A percentile compares a stretch with the other conserved stretches of the same genome.
Conservation (phyloP, 2,329 filamentous ascomycete species). For the Ophiosphaerella herpotricha region DNA sequence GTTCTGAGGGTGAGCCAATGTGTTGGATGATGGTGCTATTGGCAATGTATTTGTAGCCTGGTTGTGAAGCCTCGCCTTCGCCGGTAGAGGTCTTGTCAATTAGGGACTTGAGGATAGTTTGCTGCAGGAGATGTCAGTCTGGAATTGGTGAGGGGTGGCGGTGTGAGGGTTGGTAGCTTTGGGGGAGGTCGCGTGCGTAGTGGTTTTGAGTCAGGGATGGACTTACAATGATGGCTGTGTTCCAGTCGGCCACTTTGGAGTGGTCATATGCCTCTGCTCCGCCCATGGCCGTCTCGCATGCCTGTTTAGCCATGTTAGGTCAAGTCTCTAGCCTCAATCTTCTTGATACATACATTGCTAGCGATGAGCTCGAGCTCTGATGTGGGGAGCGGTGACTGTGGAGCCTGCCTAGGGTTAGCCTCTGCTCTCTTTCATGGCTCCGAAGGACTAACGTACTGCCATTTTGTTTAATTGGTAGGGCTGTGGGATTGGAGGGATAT, state of each 20-base stretch:
- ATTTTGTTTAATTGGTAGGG: slow-evolving; percentile 29
- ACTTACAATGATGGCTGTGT: slow-evolving; percentile 86
- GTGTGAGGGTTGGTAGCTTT: slow-evolving; percentile 12
- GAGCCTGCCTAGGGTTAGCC: slow-evolving; percentile 5
- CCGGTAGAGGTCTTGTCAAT: slow-evolving; percentile 73
- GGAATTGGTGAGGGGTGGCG: slow-evolving; percentile 35
- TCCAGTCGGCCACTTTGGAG: slow-evolving; percentile 82
- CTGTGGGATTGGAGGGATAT: slow-evolving; percentile 7
- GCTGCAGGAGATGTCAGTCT: slow-evolving; percentile 57
- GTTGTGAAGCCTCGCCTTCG: slow-evolving; percentile 55
- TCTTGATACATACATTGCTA: slow-evolving; percentile 25
- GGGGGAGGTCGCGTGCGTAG: slow-evolving; percentile 6
- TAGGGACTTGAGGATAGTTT: slow-evolving; percentile 75
- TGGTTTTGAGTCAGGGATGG: slow-evolving; percentile 4
- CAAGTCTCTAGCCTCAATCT: not conserved
- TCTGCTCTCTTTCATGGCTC: not conserved
- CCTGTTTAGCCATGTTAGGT: slow-evolving; percentile 56
- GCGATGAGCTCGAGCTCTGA: slow-evolving; percentile 39
- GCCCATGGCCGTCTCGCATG: slow-evolving; percentile 78
- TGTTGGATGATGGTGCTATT: slow-evolving; percentile 99
- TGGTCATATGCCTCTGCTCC: slow-evolving; percentile 84
- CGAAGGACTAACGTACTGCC: slow-evolving; percentile 26
- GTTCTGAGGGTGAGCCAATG: slow-evolving; percentile 53
- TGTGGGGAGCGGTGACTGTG: slow-evolving; percentile 38
- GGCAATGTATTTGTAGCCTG: slow-evolving; percentile 88